Evolutionary conservation across 176 grass and related monocot species (phyloP).

Genomic region (Ananas comosus): DNA sequence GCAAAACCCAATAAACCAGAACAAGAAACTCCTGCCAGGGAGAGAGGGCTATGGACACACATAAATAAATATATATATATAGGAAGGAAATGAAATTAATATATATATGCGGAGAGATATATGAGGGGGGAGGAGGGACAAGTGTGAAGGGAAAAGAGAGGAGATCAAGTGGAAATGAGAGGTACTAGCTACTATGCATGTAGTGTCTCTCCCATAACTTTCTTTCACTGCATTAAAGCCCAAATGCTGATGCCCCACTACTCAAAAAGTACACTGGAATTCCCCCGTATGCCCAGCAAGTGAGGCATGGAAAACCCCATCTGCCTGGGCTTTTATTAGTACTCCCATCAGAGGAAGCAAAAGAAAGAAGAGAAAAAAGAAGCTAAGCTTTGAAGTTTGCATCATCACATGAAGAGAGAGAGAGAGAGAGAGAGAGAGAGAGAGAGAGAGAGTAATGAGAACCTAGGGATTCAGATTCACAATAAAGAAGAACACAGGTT

Average conservation of each 20-base stretch:
- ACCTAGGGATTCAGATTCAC: slow-evolving; percentile 1
- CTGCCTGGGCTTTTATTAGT: slow-evolving; percentile 26
- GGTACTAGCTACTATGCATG: not conserved
- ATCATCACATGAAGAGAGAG: not conserved
- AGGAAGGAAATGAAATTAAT: too few relatives aligned
- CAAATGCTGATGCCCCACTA: not conserved
- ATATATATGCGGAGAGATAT: too few relatives aligned
- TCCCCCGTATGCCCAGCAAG: slow-evolving; percentile 14
- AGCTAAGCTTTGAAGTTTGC: not conserved
- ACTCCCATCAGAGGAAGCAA: slow-evolving; percentile 7
- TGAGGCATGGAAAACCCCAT: not conserved
- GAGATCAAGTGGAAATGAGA: not conserved
- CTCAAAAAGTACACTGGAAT: slow-evolving; percentile 17
- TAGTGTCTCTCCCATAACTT: not conserved
- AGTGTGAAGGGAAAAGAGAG: too few relatives aligned
- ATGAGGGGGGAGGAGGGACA: too few relatives aligned
- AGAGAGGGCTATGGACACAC: slow-evolving; percentile 8
- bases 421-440: too few relatives aligned
- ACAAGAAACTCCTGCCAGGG: slow-evolving; percentile 24
- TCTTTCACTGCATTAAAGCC: slow-evolving; percentile 1
- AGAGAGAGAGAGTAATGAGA: not conserved
- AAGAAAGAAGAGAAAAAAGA: not conserved
- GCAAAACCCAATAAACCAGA: not conserved
- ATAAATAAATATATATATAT: too few relatives aligned
- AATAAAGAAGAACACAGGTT: not conserved